Conservation (phyloP, 169 alveolate species). For the Amoebophrya sp. region DNA sequence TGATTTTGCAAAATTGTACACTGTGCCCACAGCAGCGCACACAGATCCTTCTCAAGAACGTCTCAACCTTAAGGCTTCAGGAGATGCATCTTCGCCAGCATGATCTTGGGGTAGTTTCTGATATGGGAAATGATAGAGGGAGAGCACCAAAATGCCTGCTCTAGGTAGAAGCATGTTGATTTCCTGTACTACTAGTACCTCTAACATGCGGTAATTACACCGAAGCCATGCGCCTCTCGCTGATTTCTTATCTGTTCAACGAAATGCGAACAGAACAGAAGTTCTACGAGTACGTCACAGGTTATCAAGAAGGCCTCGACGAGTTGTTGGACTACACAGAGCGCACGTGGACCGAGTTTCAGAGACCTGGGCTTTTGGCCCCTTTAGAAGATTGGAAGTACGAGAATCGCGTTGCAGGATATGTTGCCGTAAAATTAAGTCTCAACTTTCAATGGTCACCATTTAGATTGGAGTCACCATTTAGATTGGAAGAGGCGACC, state of each 20-base stretch:
- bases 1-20: not conserved
- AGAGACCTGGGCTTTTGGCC: not conserved
- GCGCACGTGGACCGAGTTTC: not conserved
- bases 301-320: not conserved
- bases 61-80: no score
- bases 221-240: not conserved
- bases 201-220: not conserved
- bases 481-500: no score
- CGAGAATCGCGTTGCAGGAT: not conserved
- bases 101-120: no score
- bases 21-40: slow-evolving; percentile 19
- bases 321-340: slow-evolving; percentile 9
- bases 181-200: no score
- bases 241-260: not conserved
- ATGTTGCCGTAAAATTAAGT: not conserved
- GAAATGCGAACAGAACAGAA: not conserved
- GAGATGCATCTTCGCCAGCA: no score
- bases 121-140: no score
- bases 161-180: no score
- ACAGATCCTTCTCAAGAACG: not conserved
- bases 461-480: no score
- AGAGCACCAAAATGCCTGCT: no score
- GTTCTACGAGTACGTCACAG: not conserved
- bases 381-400: not conserved
- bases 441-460: no score